Conservation (phyloP, 2,329 filamentous ascomycete genomes). For the Arthrobotrys entomopaga region DNA sequence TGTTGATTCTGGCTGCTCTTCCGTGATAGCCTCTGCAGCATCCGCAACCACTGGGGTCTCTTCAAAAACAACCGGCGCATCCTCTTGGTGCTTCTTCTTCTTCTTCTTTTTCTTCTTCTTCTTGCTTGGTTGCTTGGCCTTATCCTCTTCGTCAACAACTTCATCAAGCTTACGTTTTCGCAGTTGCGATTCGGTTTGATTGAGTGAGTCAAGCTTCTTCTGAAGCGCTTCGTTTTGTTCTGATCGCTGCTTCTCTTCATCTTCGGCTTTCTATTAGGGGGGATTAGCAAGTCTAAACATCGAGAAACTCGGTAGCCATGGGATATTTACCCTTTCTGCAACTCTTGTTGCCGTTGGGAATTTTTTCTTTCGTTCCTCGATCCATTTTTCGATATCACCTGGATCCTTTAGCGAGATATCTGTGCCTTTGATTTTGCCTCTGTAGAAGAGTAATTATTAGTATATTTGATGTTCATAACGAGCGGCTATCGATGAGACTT, state of each 20-base stretch:
- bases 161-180: constrained; percentile 51
- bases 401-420: constrained; percentile 39
- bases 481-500: background rate
- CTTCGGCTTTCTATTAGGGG: constrained; percentile 43
- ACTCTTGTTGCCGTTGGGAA: constrained; percentile 40
- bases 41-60: constrained; percentile 20
- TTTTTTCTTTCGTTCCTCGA: constrained; percentile 52
- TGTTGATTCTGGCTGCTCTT: constrained; percentile 7
- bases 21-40: constrained; percentile 6
- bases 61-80: constrained; percentile 47
- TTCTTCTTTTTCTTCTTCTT: constrained; percentile 55
- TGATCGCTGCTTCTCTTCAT: constrained; percentile 44
- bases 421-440: constrained; percentile 50
- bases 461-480: background rate
- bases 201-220: constrained; percentile 48
- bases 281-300: constrained; percentile 16
- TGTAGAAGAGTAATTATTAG: constrained; percentile 4
- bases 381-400: constrained; percentile 42
- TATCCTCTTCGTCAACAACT: constrained; percentile 50
- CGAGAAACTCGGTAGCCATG: background rate
- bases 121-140: constrained; percentile 52
- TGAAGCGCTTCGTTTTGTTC: constrained; percentile 49
- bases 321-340: constrained; percentile 33
- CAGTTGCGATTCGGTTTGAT: constrained; percentile 45
- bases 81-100: constrained; percentile 53